Percentiles rank a stretch among this genome's conserved stretches.
These are phyloP conservation scores for Trebouxia sp. DNA, from an alignment of 139 green algal species.

Conservation along the genomic window DNA sequence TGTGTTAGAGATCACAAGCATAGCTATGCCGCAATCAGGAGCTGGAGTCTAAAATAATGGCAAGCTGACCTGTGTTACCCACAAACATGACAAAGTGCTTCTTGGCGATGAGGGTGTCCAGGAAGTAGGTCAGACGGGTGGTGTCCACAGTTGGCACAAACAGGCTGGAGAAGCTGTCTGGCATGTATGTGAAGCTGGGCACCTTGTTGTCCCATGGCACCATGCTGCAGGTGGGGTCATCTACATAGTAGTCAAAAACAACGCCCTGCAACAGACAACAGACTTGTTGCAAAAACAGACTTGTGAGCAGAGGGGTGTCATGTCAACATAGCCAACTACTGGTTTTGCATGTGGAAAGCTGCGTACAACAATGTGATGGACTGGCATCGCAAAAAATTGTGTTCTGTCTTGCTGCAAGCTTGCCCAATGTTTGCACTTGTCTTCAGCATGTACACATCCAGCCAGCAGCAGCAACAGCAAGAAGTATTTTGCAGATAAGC, in stretches of 20 bases:
- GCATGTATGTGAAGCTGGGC: slow-evolving; percentile 62
- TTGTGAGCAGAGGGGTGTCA: background rate
- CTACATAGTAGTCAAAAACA: slow-evolving; percentile 93
- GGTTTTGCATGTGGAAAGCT: too few relatives aligned
- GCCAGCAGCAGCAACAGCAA: too few relatives aligned
- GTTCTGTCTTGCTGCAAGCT: too few relatives aligned
- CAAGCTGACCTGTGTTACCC: slow-evolving; percentile 66
- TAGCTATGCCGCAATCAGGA: background rate
- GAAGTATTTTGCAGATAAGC: too few relatives aligned
- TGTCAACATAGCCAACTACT: background rate
- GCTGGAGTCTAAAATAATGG: background rate
- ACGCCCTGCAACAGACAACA: slow-evolving; percentile 65
- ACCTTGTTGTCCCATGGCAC: slow-evolving; percentile 74
- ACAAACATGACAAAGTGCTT: slow-evolving; percentile 92
- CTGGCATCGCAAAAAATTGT: too few relatives aligned
- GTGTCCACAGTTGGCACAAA: slow-evolving; percentile 93
- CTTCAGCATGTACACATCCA: too few relatives aligned
- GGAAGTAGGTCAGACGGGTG: slow-evolving; percentile 81
- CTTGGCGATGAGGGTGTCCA: slow-evolving; percentile 78
- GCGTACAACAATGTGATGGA: too few relatives aligned
- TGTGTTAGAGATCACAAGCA: background rate
- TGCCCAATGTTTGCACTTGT: too few relatives aligned
- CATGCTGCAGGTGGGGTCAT: slow-evolving; percentile 67
- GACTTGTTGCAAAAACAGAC: too few relatives aligned
- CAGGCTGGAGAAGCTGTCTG: slow-evolving; percentile 58